Evolutionary conservation across 257 asterid genomes (phyloP), one percentile per base, ranked within the genome.

Genomic region (Nicotiana knightiana): DNA sequence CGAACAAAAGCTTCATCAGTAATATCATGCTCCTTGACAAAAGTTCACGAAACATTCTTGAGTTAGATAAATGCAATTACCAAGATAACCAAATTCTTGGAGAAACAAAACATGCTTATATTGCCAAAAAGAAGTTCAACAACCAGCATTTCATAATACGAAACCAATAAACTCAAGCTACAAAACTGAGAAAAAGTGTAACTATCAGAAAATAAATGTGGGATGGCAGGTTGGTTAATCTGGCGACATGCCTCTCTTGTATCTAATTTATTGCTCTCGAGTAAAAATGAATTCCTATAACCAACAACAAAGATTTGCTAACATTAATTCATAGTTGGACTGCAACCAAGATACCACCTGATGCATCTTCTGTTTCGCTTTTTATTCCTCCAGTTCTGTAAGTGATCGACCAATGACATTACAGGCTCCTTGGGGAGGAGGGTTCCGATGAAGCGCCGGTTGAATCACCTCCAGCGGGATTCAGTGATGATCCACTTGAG

Each of bases 391-490:
- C 35, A 39, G 13, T 43, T 70, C 58, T 70, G 59, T 21, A 70
- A 21, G 78, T 70, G 21, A 70, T 43, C 78, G 3, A 73, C 15
- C 10, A 48, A 13, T 48, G 79, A 71, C 15, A 76, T 93, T 92
- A 92, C 80, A 64, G 80, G 18, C 89, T 91, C 77, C 93, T 68
- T 3, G 93, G 93, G 83, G 79, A 48, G 43, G 94, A 89, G n/a
- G 97, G 46, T 68, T 90, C 93, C 0, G 93, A 82, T 35, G 92
- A 83, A 66, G 91, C 81, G 39, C 76, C 81, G 9, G 91, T 78
- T 0, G 95, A 54, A 80, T 88, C 95, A 4, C 89, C 89, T 61
- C 87, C 90, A 1, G 84, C 62, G 6, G 92, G 87, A 58, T 83
- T 86, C 11, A 83, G 32, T 78, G 82, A 78, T 7, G 75, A 39